Evolutionary conservation across 2,329 filamentous ascomycete genomes (phyloP).

Genomic region (Hypoxylon sp.): DNA sequence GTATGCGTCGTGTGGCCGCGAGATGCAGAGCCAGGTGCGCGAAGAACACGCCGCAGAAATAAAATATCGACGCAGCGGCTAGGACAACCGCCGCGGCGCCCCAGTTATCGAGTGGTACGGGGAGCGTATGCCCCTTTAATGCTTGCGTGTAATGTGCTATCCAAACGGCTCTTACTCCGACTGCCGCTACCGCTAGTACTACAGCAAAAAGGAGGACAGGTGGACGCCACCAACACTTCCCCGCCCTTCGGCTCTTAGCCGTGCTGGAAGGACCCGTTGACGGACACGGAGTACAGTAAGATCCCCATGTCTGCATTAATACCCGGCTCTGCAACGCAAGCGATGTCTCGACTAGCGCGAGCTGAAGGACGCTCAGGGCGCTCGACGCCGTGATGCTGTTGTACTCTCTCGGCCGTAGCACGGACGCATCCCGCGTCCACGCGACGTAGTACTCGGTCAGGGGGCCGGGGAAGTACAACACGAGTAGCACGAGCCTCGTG

Average conservation of each 20-base stretch:
- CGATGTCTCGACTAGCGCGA: conserved; percentile 62
- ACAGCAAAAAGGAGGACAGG: conserved; percentile 36
- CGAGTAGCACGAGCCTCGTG: conserved; percentile 70
- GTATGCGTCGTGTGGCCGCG: conserved; percentile 62
- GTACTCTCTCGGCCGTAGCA: conserved; percentile 60
- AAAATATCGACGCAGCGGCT: conserved; percentile 62
- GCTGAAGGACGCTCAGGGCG: conserved; percentile 61
- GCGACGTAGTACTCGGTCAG: conserved; percentile 74
- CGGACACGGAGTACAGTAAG: background rate
- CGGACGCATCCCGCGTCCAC: conserved; percentile 68
- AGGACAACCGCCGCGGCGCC: conserved; percentile 58
- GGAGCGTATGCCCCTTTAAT: conserved; percentile 39
- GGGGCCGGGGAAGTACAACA: conserved; percentile 72
- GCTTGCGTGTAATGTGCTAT: conserved; percentile 42
- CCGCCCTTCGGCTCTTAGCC: background rate
- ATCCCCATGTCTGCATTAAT: conserved; percentile 66
- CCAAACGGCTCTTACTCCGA: conserved; percentile 45
- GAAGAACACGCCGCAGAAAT: conserved; percentile 71
- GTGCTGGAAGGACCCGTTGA: background rate
- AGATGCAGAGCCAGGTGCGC: conserved; percentile 66
- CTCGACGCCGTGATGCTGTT: conserved; percentile 58
- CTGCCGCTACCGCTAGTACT: conserved; percentile 40
- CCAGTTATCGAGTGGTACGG: conserved; percentile 56
- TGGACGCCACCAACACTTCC: conserved; percentile 36
- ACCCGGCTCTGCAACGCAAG: conserved; percentile 68